phyloP scores from a whole-genome alignment of 305 asterid species.

The Solanum aculeatissimum region DNA sequence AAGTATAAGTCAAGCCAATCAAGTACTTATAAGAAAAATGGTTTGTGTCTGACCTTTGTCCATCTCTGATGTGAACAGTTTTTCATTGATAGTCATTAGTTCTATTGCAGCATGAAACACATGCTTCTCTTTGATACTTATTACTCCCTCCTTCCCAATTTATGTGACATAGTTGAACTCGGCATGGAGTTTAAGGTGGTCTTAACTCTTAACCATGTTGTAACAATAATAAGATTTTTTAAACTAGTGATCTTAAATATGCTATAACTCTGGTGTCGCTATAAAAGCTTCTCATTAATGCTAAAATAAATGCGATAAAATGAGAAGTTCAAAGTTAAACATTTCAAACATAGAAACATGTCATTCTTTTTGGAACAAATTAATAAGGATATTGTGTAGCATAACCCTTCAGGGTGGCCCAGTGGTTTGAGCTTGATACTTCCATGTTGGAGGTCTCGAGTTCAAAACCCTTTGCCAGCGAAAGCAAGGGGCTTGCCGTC shows the following conservation, averaged over 20 bases:
- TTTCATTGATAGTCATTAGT: neutral
- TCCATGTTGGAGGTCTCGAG: too few relatives aligned
- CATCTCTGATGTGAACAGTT: neutral
- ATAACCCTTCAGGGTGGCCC: neutral
- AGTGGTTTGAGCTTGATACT: too few relatives aligned
- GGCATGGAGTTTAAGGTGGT: neutral
- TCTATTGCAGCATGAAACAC: neutral
- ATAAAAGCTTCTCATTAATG: neutral
- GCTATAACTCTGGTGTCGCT: neutral
- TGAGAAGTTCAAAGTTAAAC: neutral
- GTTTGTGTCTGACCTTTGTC: conserved; percentile 22
- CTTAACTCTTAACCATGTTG: neutral
- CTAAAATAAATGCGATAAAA: neutral
- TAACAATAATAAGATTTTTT: neutral
- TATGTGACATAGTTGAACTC: neutral
- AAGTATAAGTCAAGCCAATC: conserved; percentile 74
- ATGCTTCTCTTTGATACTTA: neutral
- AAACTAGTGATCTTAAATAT: neutral
- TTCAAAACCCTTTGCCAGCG: too few relatives aligned
- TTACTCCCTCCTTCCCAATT: neutral
- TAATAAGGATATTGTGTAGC: neutral
- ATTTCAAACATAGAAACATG: neutral
- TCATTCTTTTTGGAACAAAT: neutral
- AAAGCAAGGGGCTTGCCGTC: too few relatives aligned
- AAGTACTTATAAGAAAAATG: conserved; percentile 68